Evolutionary conservation across 1,284 basidiomycete species (phyloP).

Genomic region (Exobasidium rhododendri): DNA sequence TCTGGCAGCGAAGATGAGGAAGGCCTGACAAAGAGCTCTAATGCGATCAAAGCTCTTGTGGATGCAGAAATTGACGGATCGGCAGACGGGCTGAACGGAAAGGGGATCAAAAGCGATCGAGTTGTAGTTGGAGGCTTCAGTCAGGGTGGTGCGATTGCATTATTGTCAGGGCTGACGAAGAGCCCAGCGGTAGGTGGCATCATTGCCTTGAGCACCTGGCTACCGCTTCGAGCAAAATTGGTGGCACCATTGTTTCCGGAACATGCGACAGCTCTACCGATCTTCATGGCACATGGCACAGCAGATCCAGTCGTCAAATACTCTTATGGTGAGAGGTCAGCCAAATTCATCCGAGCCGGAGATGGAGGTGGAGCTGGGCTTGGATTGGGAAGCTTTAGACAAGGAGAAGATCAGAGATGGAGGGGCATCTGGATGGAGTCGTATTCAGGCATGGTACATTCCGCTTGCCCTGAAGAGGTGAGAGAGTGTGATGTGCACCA

Average conservation of each 20-base stretch:
- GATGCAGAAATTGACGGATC: slow-evolving; percentile 45
- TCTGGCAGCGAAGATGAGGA: slow-evolving; percentile 46
- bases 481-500: slow-evolving; percentile 4
- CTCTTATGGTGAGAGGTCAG: slow-evolving; percentile 36
- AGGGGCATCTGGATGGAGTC: slow-evolving; percentile 32
- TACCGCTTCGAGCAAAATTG: slow-evolving; percentile 47
- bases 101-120: slow-evolving; percentile 37
- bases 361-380: slow-evolving; percentile 28
- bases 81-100: slow-evolving; percentile 34
- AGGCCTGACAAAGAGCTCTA: slow-evolving; percentile 41
- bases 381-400: slow-evolving; percentile 23
- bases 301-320: slow-evolving; percentile 47
- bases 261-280: slow-evolving; percentile 28
- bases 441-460: slow-evolving; percentile 49
- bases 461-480: slow-evolving; percentile 49
- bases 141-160: slow-evolving; percentile 47
- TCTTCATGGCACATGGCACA: slow-evolving; percentile 50
- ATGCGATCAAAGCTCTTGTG: slow-evolving; percentile 41
- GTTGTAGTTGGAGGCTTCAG: slow-evolving; percentile 35
- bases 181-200: slow-evolving; percentile 40
- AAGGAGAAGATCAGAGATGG: background rate
- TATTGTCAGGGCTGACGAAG: slow-evolving; percentile 41
- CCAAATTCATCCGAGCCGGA: slow-evolving; percentile 27
- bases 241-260: slow-evolving; percentile 18
- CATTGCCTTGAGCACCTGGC: slow-evolving; percentile 47